phyloP scores from a whole-genome alignment of 2,329 filamentous ascomycete genomes.

The Fusarium tanahbumbuense region DNA sequence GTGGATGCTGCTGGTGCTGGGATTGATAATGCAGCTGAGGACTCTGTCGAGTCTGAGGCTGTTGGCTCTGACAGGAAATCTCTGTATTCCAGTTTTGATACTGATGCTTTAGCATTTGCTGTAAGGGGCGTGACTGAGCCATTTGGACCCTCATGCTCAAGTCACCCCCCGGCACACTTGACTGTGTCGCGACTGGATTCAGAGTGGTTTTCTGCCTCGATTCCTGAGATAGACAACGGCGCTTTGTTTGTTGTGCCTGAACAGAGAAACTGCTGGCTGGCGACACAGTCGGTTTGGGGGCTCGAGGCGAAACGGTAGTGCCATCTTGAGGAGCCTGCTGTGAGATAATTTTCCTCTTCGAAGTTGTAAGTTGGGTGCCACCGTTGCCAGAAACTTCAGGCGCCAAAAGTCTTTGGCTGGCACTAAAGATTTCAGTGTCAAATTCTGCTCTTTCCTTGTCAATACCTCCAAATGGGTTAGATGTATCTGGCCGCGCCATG shows the following conservation, averaged over 20 bases:
- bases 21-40: slow-evolving; percentile 21
- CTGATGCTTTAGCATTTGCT: slow-evolving; percentile 19
- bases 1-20: slow-evolving; percentile 13
- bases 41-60: slow-evolving; percentile 22
- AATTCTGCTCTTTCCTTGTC: not conserved
- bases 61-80: slow-evolving; percentile 5
- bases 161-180: not conserved
- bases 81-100: slow-evolving; percentile 4
- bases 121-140: slow-evolving; percentile 12
- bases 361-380: not conserved
- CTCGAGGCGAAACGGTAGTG: not conserved
- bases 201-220: slow-evolving; percentile 23
- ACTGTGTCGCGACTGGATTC: slow-evolving; percentile 20
- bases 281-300: not conserved
- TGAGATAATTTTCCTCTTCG: slow-evolving; percentile 26
- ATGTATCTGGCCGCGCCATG: not conserved
- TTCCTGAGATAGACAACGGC: slow-evolving; percentile 45
- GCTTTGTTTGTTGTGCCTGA: slow-evolving; percentile 42
- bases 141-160: slow-evolving; percentile 25
- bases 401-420: not conserved
- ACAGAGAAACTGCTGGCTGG: not conserved
- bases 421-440: not conserved
- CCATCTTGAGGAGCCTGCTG: slow-evolving; percentile 4
- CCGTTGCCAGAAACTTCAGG: not conserved
- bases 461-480: not conserved